These are phyloP conservation scores for Rhipidocladum racemiflorum DNA, from an alignment of 176 grass and related monocot species.

Conservation along the genomic window DNA sequence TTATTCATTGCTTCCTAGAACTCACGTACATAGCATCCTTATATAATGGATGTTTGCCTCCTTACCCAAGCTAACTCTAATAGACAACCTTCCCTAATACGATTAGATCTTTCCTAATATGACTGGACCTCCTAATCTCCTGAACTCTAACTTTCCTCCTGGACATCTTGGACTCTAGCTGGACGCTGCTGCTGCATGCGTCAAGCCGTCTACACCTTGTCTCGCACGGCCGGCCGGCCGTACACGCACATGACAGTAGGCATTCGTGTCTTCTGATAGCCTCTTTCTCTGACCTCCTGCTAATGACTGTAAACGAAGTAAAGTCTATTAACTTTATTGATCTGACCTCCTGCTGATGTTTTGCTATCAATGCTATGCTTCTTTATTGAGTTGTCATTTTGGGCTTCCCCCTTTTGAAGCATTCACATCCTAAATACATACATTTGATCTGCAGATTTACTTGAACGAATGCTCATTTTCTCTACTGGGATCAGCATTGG, in stretches of 20 bases:
- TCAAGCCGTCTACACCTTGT: no score
- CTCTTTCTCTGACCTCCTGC: neutral
- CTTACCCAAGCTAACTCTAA: neutral
- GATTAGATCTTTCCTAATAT: no score
- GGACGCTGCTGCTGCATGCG: no score
- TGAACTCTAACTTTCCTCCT: no score
- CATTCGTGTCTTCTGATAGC: neutral
- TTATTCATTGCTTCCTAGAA: no score
- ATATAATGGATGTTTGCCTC: neutral
- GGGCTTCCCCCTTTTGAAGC: neutral
- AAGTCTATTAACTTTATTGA: neutral
- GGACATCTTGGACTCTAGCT: no score
- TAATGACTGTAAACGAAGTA: conserved; percentile 22
- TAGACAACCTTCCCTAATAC: no score
- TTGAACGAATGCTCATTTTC: conserved; percentile 50
- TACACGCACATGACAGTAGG: neutral
- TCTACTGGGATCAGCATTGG: conserved; percentile 67
- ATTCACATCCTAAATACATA: conserved; percentile 21
- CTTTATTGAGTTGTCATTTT: conserved; percentile 5
- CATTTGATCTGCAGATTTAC: conserved; percentile 52
- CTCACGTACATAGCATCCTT: neutral
- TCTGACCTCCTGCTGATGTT: neutral
- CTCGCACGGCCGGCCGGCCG: no score
- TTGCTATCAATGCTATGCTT: conserved; percentile 21
- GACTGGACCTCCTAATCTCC: no score